Percentiles rank a stretch among this genome's conserved stretches.
These are phyloP conservation scores for Periconia macrospinosa DNA, from an alignment of 2,329 filamentous ascomycete species.

Conservation along the genomic window DNA sequence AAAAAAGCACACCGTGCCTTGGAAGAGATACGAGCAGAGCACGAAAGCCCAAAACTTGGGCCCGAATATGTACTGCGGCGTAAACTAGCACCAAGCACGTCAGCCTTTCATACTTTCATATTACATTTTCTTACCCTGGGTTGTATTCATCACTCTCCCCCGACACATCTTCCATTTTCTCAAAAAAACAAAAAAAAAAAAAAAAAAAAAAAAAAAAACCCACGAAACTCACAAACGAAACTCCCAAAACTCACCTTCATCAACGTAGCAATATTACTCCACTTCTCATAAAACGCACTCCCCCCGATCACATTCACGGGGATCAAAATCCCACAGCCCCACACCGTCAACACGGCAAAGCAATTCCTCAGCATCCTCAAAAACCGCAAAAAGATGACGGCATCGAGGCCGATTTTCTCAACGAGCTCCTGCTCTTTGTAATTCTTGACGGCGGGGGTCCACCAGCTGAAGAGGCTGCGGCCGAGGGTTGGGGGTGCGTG, in stretches of 20 bases:
- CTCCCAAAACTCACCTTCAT: constrained; percentile 28
- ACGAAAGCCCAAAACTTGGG: constrained; percentile 62
- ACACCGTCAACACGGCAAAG: constrained; percentile 71
- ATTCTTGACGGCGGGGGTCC: constrained; percentile 68
- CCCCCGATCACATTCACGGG: constrained; percentile 68
- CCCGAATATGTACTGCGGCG: constrained; percentile 57
- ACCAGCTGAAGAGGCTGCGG: constrained; percentile 85
- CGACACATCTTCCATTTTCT: background rate
- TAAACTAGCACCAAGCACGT: constrained; percentile 51
- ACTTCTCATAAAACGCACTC: constrained; percentile 37
- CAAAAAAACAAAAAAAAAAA: too few species aligned
- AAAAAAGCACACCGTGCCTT: constrained; percentile 73
- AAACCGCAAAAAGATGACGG: constrained; percentile 85
- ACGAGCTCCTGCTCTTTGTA: constrained; percentile 78
- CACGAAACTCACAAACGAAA: too few species aligned
- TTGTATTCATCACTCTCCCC: background rate
- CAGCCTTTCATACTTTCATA: too few species aligned
- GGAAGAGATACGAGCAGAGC: constrained; percentile 63
- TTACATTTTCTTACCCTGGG: background rate
- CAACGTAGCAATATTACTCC: constrained; percentile 32
- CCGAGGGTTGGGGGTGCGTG: constrained; percentile 84
- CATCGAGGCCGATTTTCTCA: constrained; percentile 86
- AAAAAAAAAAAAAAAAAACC: too few species aligned
- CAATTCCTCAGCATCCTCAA: constrained; percentile 89
- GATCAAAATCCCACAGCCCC: constrained; percentile 77